Evolutionary conservation across 2,329 filamentous ascomycete species (phyloP).

Genomic region (Pestalotiopsis sp.): DNA sequence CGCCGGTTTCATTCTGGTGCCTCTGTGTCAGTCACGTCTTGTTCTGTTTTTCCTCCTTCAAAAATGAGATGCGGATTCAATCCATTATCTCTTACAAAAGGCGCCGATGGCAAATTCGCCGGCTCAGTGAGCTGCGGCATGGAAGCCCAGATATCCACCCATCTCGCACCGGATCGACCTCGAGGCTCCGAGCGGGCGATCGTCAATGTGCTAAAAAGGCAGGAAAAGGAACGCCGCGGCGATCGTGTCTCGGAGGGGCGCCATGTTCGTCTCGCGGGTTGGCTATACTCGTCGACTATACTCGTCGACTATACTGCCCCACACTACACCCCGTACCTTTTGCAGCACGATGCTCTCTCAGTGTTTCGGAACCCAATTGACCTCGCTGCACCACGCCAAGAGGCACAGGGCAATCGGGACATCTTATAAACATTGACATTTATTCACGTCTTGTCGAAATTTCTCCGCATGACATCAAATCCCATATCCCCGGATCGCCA

Average conservation of each 20-base stretch:
- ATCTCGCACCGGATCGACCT: slow-evolving; percentile 38
- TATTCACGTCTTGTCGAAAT: background rate
- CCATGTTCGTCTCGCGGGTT: background rate
- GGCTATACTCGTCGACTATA: background rate
- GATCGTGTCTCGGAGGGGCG: background rate
- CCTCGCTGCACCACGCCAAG: background rate
- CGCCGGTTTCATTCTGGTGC: slow-evolving; percentile 47
- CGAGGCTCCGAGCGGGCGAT: background rate
- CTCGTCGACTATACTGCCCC: background rate
- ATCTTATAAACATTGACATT: background rate
- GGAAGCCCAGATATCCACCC: slow-evolving; percentile 61
- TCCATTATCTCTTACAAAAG: slow-evolving; percentile 46
- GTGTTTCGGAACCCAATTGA: background rate
- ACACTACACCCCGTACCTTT: too few relatives aligned
- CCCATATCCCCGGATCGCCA: background rate
- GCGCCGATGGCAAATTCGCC: slow-evolving; percentile 55
- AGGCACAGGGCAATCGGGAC: background rate
- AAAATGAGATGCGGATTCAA: background rate
- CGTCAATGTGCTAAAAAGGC: background rate
- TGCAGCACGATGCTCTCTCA: background rate
- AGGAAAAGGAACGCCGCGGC: background rate
- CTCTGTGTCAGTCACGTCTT: slow-evolving; percentile 9
- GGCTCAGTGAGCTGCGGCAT: slow-evolving; percentile 65
- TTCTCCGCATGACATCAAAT: background rate
- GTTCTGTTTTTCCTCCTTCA: background rate